Conservation (phyloP, 2,329 filamentous ascomycete species). For the Aspergillus oerlinghausenensis region DNA sequence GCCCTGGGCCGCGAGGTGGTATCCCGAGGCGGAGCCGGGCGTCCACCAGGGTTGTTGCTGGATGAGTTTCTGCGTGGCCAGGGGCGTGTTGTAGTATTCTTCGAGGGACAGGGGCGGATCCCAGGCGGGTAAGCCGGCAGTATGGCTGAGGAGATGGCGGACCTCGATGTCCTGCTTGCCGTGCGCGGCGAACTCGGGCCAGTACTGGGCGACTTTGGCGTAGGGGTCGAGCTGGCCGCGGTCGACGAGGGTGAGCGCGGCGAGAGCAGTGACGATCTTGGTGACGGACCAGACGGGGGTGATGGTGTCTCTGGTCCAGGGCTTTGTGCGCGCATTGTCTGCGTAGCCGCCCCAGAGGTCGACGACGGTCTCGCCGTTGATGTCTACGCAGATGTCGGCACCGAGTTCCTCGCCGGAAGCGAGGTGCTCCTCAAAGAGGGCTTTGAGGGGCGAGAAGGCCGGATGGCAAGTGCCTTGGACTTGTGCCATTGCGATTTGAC, state of each 20-base stretch:
- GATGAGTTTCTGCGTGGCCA: constrained; percentile 33
- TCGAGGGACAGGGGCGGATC: constrained; percentile 27
- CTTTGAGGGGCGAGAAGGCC: constrained; percentile 33
- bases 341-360: constrained; percentile 44
- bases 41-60: constrained; percentile 43
- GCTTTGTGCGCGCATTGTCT: constrained; percentile 24
- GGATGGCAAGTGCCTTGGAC: constrained; percentile 36
- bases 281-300: constrained; percentile 39
- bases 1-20: constrained; percentile 40
- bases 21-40: constrained; percentile 42
- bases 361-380: constrained; percentile 40
- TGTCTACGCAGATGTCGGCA: constrained; percentile 41
- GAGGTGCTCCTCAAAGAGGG: constrained; percentile 34
- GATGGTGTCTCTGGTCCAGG: constrained; percentile 42
- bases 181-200: constrained; percentile 45
- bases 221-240: constrained; percentile 35
- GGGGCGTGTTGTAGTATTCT: constrained; percentile 31
- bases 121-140: constrained; percentile 33
- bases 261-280: constrained; percentile 37
- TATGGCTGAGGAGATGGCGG: constrained; percentile 41
- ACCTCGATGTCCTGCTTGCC: constrained; percentile 41
- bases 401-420: constrained; percentile 41
- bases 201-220: constrained; percentile 40
- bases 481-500: constrained; percentile 13
- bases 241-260: constrained; percentile 38